Evolutionary conservation across 345 rosid species (phyloP).

Genomic region (Camelina sativa): DNA sequence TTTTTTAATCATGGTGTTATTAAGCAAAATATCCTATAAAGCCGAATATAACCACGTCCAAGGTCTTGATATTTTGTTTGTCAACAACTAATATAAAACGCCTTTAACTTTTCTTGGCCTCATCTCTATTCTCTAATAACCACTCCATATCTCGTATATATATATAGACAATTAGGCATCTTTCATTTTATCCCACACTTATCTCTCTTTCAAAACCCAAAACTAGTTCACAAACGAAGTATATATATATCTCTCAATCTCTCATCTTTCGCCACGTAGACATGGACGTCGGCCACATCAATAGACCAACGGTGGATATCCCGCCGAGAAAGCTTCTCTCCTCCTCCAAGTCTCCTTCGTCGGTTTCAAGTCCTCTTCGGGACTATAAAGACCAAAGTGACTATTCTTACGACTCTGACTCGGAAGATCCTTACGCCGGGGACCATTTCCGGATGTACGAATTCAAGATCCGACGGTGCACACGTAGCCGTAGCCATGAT

Average conservation of each 20-base stretch:
- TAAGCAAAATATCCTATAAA: neutral
- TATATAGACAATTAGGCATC: conserved; percentile 8
- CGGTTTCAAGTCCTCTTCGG: conserved; percentile 27
- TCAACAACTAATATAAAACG: neutral
- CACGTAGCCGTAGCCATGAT: conserved; percentile 89
- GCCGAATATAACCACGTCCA: neutral
- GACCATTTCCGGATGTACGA: conserved; percentile 93
- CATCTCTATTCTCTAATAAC: neutral
- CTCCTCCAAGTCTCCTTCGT: conserved; percentile 21
- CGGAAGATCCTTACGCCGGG: conserved; percentile 64
- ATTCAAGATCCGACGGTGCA: conserved; percentile 91
- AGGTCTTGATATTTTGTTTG: neutral
- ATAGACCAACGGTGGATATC: conserved; percentile 54
- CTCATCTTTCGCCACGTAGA: conserved; percentile 14
- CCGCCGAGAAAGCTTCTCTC: conserved; percentile 66
- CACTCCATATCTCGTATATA: neutral
- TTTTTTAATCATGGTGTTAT: neutral
- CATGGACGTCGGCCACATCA: conserved; percentile 53
- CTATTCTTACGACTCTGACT: conserved; percentile 44
- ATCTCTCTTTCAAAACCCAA: conserved; percentile 11
- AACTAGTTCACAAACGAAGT: neutral
- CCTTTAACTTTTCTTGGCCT: neutral
- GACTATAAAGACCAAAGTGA: conserved; percentile 35
- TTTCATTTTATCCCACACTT: conserved; percentile 27
- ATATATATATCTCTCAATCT: neutral